Percentiles rank a stretch among this genome's conserved stretches.
Evolutionary conservation across 805 yeast species (phyloP).

Genomic region (Candida verbasci): DNA sequence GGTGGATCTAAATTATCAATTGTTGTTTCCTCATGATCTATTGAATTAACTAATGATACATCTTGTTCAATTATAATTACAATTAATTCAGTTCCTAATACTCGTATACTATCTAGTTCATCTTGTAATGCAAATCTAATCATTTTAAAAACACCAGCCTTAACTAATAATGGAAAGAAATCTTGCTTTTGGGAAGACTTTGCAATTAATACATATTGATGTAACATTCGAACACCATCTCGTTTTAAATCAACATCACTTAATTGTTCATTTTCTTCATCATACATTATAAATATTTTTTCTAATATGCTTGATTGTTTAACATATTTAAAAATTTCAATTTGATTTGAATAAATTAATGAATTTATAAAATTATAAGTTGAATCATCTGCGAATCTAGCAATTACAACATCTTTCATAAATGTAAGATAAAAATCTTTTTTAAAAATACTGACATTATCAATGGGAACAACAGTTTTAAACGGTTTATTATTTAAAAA

Average conservation of each 20-base stretch:
- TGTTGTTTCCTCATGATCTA: constrained; percentile 24
- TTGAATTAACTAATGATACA: constrained; percentile 51
- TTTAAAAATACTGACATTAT: constrained; percentile 51
- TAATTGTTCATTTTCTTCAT: constrained; percentile 3
- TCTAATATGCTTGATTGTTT: constrained; percentile 49
- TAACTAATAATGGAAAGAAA: constrained; percentile 61
- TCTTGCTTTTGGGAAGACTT: constrained; percentile 63
- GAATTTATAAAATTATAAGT: constrained; percentile 64
- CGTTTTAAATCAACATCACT: constrained; percentile 33
- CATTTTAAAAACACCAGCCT: constrained; percentile 65
- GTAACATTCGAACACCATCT: constrained; percentile 74
- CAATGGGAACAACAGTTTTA: constrained; percentile 64
- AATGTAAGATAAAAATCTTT: constrained; percentile 76
- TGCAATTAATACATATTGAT: constrained; percentile 75
- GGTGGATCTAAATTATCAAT: constrained; percentile 29
- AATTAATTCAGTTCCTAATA: constrained; percentile 74
- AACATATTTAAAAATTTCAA: constrained; percentile 57
- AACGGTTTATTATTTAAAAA: constrained; percentile 57
- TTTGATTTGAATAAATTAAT: constrained; percentile 64
- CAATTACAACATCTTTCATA: constrained; percentile 81
- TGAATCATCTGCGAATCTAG: constrained; percentile 77
- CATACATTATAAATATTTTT: constrained; percentile 56
- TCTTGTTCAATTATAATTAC: constrained; percentile 83
- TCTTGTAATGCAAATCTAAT: constrained; percentile 68
- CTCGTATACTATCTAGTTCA: constrained; percentile 44